Evolutionary conservation across 805 yeast species (phyloP).

Genomic region (Yamadazyma kitorensis): DNA sequence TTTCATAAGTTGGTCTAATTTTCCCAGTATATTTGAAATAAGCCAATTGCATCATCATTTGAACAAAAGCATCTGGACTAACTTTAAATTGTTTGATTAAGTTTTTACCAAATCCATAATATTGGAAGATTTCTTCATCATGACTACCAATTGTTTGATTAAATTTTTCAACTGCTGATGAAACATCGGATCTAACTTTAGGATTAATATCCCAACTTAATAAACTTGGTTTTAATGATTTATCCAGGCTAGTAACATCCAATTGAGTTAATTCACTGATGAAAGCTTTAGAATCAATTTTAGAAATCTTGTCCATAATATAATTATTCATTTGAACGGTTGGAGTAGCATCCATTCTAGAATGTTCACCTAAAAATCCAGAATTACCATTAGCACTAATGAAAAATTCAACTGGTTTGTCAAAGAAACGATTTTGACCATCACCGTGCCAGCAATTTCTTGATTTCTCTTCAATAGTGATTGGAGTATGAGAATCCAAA

Average conservation of each 20-base stretch:
- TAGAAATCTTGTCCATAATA: slow-evolving; percentile 53
- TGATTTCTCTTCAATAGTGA: slow-evolving; percentile 79
- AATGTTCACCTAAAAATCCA: slow-evolving; percentile 95
- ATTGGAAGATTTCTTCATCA: slow-evolving; percentile 76
- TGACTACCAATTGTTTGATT: slow-evolving; percentile 57
- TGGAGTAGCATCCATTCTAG: slow-evolving; percentile 98
- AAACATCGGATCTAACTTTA: slow-evolving; percentile 48
- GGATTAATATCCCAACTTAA: slow-evolving; percentile 61
- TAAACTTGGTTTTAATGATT: slow-evolving; percentile 13
- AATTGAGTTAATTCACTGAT: slow-evolving; percentile 23
- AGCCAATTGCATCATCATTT: slow-evolving; percentile 87
- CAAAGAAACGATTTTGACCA: slow-evolving; percentile 86
- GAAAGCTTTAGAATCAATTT: slow-evolving; percentile 39
- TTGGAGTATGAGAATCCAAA: slow-evolving; percentile 70
- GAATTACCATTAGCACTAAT: slow-evolving; percentile 80
- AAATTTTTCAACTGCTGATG: slow-evolving; percentile 56
- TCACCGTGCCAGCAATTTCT: slow-evolving; percentile 93
- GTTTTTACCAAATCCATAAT: slow-evolving; percentile 81
- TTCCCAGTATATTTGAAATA: slow-evolving; percentile 79
- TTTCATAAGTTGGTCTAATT: slow-evolving; percentile 88
- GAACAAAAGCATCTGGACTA: slow-evolving; percentile 93
- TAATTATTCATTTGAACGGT: slow-evolving; percentile 83
- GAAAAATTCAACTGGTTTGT: slow-evolving; percentile 85
- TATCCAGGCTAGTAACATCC: slow-evolving; percentile 8
- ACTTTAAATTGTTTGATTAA: slow-evolving; percentile 78